These are phyloP conservation scores for Phytophthora europaea DNA, from an alignment of 352 stramenopile genomes.

Conservation along the genomic window DNA sequence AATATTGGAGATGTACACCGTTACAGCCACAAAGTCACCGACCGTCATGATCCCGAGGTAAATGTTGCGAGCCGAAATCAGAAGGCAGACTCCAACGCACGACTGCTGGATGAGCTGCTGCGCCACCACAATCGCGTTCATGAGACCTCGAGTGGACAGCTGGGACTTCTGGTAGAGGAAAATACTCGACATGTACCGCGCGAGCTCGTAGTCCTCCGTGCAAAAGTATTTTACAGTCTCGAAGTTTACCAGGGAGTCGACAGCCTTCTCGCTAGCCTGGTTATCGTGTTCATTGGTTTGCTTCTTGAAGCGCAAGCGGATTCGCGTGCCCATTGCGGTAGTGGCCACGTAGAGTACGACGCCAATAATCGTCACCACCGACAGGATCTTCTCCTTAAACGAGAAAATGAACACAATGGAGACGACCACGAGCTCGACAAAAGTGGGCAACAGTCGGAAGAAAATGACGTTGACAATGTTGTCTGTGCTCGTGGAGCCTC, in stretches of 20 bases:
- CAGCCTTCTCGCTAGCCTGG: conserved; percentile 95
- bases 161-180: conserved; percentile 91
- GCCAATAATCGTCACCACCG: conserved; percentile 88
- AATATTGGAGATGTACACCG: conserved; percentile 95
- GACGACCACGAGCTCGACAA: conserved; percentile 96
- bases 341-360: conserved; percentile 95
- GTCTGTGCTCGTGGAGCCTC: conserved; percentile 88
- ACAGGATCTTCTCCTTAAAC: conserved; percentile 94
- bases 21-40: conserved; percentile 97
- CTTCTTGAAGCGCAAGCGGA: conserved; percentile 92
- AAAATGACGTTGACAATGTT: conserved; percentile 98
- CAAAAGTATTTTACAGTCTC: conserved; percentile 98
- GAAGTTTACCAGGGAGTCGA: conserved; percentile 98
- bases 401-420: conserved; percentile 90
- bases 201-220: conserved; percentile 93
- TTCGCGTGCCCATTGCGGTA: conserved; percentile 86
- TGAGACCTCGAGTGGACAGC: conserved; percentile 90
- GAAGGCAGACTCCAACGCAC: conserved; percentile 81
- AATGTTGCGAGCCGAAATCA: conserved; percentile 67
- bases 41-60: conserved; percentile 75
- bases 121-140: conserved; percentile 94
- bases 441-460: conserved; percentile 95
- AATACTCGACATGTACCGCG: conserved; percentile 83
- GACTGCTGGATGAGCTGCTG: conserved; percentile 95
- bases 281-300: conserved; percentile 96